phyloP scores from a whole-genome alignment of 225 moss, liverwort and hornwort species.

The Marchantia paleacea region DNA sequence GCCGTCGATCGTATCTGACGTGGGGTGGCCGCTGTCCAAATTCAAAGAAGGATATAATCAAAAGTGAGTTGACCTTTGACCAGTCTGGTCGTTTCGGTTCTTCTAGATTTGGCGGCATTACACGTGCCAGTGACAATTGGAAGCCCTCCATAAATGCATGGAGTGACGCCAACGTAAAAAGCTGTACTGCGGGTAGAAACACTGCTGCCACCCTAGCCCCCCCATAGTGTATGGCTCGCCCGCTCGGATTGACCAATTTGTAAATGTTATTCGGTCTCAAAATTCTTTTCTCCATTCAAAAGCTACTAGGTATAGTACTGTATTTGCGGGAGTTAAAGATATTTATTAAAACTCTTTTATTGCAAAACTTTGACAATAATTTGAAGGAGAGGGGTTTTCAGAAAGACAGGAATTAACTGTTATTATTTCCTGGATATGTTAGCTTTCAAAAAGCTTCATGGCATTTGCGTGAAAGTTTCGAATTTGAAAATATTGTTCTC shows the following conservation, averaged over 20 bases:
- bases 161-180: background rate
- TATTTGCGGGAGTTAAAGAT: too few relatives aligned
- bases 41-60: background rate
- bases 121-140: background rate
- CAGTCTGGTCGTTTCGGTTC: background rate
- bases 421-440: too few relatives aligned
- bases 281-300: too few relatives aligned
- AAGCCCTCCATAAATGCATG: background rate
- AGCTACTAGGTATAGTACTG: too few relatives aligned
- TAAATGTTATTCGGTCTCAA: too few relatives aligned
- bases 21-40: background rate
- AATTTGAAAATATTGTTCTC: too few relatives aligned
- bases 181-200: background rate
- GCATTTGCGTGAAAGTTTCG: too few relatives aligned
- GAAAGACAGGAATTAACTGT: too few relatives aligned
- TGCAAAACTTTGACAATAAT: too few relatives aligned
- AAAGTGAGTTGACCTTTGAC: background rate
- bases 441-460: too few relatives aligned
- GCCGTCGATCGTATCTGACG: background rate
- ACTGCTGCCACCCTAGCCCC: background rate
- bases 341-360: too few relatives aligned
- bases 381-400: too few relatives aligned
- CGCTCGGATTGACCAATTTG: background rate
- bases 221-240: background rate
- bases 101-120: background rate